Percentiles rank a stretch among this genome's conserved stretches.
Conservation (phyloP, 2,329 filamentous ascomycete species). For the Cladorrhinum sp. region DNA sequence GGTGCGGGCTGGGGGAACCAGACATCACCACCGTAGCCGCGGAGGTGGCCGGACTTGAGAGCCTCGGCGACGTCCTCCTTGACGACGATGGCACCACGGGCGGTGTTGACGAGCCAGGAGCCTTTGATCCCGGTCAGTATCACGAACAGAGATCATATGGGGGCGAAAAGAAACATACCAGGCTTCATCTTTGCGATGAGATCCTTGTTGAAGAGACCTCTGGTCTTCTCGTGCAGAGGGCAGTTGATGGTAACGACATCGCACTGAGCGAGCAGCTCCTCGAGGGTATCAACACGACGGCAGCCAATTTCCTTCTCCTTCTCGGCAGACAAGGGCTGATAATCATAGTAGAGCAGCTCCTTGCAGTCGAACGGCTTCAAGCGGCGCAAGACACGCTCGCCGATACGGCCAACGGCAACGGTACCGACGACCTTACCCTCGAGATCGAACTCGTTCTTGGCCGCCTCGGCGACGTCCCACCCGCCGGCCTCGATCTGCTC, state of each 20-base stretch:
- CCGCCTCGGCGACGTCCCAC: conserved; percentile 92
- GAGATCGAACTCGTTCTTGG: conserved; percentile 98
- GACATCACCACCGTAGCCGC: conserved; percentile 83
- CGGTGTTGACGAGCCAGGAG: conserved; percentile 97
- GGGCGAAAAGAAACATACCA: conserved; percentile 48
- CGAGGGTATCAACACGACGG: conserved; percentile 80
- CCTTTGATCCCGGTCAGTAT: conserved; percentile 44
- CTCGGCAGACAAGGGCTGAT: conserved; percentile 87
- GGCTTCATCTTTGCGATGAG: conserved; percentile 99
- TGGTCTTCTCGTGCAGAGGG: conserved; percentile 97
- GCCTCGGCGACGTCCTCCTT: conserved; percentile 98
- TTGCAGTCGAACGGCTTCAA: conserved; percentile 99
- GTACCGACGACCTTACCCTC: conserved; percentile 98
- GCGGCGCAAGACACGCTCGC: conserved; percentile 93
- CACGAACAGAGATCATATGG: not conserved
- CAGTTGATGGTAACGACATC: conserved; percentile 99
- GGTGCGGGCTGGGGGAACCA: conserved; percentile 99
- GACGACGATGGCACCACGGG: conserved; percentile 96
- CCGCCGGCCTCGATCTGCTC: conserved; percentile 86
- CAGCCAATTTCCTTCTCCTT: conserved; percentile 93
- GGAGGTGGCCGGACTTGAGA: conserved; percentile 85
- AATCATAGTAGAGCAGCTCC: conserved; percentile 99
- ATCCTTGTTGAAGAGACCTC: conserved; percentile 97
- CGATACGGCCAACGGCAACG: conserved; percentile 94
- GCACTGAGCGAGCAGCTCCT: conserved; percentile 92